A percentile compares a stretch with the other conserved stretches of the same genome.
Conservation (phyloP, 306 rosid species). For the Sicyos edulis region DNA sequence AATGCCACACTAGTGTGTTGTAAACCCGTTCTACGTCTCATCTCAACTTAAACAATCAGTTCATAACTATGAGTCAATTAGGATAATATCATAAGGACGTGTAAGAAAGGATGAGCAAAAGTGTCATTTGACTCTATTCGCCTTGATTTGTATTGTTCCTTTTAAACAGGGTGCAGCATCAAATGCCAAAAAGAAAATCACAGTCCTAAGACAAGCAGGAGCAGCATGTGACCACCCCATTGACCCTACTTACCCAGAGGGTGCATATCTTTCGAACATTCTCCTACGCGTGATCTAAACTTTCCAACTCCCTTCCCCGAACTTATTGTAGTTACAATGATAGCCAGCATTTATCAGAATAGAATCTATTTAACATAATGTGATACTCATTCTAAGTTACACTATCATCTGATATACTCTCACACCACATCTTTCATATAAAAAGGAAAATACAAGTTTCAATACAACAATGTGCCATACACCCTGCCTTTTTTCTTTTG, state of each 20-base stretch:
- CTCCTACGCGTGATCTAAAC: constrained; percentile 57
- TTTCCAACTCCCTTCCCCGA: background rate
- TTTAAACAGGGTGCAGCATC: constrained; percentile 64
- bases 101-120: too few species aligned
- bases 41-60: background rate
- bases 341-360: background rate
- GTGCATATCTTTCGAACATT: constrained; percentile 64
- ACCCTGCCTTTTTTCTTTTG: background rate
- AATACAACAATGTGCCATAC: constrained; percentile 16
- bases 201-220: constrained; percentile 59
- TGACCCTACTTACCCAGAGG: constrained; percentile 86
- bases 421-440: constrained; percentile 17
- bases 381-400: constrained; percentile 12
- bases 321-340: background rate
- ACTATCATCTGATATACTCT: background rate
- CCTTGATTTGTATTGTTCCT: too few species aligned
- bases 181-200: constrained; percentile 59
- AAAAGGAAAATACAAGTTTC: background rate
- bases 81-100: too few species aligned
- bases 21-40: background rate
- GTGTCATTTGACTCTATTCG: too few species aligned
- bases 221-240: constrained; percentile 80
- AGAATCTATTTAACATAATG: background rate
- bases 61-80: too few species aligned
- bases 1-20: too few species aligned